These are phyloP conservation scores for Pythium dissimile DNA, from an alignment of 352 stramenopile genomes.

Conservation along the genomic window DNA sequence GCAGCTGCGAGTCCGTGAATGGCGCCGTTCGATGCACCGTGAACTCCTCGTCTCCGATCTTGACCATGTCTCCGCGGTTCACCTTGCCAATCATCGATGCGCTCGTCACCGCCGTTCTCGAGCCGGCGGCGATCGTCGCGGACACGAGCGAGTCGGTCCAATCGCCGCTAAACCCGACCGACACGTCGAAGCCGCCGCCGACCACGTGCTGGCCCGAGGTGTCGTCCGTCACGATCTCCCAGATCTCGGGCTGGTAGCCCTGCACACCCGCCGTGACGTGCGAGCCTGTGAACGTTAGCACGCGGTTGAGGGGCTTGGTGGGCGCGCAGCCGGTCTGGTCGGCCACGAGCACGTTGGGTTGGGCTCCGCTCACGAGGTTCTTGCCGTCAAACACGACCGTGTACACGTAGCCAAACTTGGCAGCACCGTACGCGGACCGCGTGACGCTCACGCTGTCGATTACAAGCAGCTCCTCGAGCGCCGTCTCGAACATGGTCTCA, in stretches of 20 bases:
- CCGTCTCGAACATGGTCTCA: slow-evolving; percentile 58
- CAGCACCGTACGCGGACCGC: slow-evolving; percentile 40
- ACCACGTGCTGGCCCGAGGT: slow-evolving; percentile 29
- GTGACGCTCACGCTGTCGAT: slow-evolving; percentile 63
- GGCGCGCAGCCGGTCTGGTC: slow-evolving; percentile 34
- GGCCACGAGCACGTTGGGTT: slow-evolving; percentile 49
- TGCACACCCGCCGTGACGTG: slow-evolving; percentile 36
- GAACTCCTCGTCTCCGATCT: slow-evolving; percentile 58
- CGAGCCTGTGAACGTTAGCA: slow-evolving; percentile 43
- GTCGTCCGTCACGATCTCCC: slow-evolving; percentile 53
- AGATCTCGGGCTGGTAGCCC: slow-evolving; percentile 61
- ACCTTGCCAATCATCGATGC: slow-evolving; percentile 56
- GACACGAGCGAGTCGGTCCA: slow-evolving; percentile 39
- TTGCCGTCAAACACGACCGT: slow-evolving; percentile 62
- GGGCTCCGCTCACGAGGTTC: slow-evolving; percentile 53
- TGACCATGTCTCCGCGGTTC: slow-evolving; percentile 60
- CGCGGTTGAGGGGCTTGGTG: slow-evolving; percentile 39
- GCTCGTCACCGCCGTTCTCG: slow-evolving; percentile 38
- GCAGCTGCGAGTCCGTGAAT: slow-evolving; percentile 66
- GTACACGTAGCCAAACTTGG: slow-evolving; percentile 65
- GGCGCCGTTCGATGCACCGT: slow-evolving; percentile 55
- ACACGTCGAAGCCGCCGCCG: slow-evolving; percentile 66
- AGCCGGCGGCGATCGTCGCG: slow-evolving; percentile 44
- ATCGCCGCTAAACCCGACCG: slow-evolving; percentile 61
- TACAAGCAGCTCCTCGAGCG: slow-evolving; percentile 61